Base-by-base conservation (phyloP, 768 basidiomycete species). In the Boletellus sp. region DNA sequence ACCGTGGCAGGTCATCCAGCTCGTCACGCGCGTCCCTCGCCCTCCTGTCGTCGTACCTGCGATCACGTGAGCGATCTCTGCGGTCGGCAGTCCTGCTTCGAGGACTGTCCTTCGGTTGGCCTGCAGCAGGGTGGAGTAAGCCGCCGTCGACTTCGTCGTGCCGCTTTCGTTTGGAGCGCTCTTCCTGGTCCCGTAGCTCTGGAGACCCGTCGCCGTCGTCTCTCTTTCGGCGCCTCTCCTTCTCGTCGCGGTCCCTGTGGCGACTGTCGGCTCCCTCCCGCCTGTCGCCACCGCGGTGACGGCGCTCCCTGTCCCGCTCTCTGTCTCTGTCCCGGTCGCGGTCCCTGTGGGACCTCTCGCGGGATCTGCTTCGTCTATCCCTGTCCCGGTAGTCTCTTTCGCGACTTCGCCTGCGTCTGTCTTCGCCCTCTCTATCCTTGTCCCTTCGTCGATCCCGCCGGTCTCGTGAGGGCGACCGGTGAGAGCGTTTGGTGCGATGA, bases 391-490 rank as follows among this genome's bases (percentile, higher is more conserved):
- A 67, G 17, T 71, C 75, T 53, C 58, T 64, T 61, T 84, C 83
- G 44, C 81, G 76, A 58, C 86, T 87, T 34, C 79, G 78, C 60
- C 82, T 84, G 45, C 78, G 77, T 54, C 72, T 78, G 53, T 78
- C 81, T 53, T 80, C 84, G 24, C 81, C 78, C 39, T 79, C 74
- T 43, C 66, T 72, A 4, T 85, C 79, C 46, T 59, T 73, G 52
- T 73, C 74, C 31, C 72, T 75, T 44, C 85, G 73, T 43, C 75
- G 58, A 42, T 67, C 66, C 40, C 67, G 61, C 20, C 56, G 72
- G 47, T 85, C 87, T 58, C 79, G 75, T 20, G 89, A 90, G 45
- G 71, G 72, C 10, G 90, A 91, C 53, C 81, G 76, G 59, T 88
- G 86, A 41, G 87, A 90, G 51, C 78, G 78, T 57, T 75, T 78